Evolutionary conservation across 352 stramenopile genomes (phyloP).

Genomic region (Phytophthora pini): DNA sequence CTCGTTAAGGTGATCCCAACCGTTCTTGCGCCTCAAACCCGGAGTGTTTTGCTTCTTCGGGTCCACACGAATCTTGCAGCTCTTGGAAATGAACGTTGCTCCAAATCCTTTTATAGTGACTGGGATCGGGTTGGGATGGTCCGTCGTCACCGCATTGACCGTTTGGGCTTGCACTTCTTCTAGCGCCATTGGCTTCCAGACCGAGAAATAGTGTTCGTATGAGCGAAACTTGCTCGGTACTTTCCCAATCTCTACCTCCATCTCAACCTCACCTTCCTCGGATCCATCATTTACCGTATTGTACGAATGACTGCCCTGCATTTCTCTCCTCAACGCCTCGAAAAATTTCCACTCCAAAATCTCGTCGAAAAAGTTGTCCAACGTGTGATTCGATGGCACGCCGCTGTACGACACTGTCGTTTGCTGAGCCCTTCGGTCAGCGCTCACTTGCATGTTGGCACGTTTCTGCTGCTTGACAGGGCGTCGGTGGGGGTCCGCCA

Average conservation of each 20-base stretch:
- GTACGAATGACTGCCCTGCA: constrained; percentile 57
- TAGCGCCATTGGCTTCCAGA: constrained; percentile 87
- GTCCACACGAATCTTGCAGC: constrained; percentile 76
- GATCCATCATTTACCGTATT: constrained; percentile 69
- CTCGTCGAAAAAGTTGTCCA: constrained; percentile 86
- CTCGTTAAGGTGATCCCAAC: constrained; percentile 47
- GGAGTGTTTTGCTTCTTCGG: constrained; percentile 48
- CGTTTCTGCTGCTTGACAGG: constrained; percentile 76
- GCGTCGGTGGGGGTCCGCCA: constrained; percentile 64
- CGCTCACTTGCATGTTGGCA: constrained; percentile 27
- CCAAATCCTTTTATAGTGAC: constrained; percentile 56
- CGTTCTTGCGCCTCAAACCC: constrained; percentile 30
- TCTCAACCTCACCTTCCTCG: constrained; percentile 77
- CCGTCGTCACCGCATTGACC: constrained; percentile 78
- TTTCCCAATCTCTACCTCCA: constrained; percentile 60
- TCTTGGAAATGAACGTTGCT: constrained; percentile 66
- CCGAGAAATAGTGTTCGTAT: constrained; percentile 89
- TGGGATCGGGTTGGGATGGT: constrained; percentile 55
- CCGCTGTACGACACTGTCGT: constrained; percentile 22
- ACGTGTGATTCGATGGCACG: constrained; percentile 54
- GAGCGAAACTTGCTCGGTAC: constrained; percentile 88
- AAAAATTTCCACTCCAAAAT: constrained; percentile 87
- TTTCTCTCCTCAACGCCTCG: constrained; percentile 63
- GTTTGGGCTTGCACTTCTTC: constrained; percentile 91
- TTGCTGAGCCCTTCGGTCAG: constrained; percentile 31